phyloP scores from a whole-genome alignment of 495 filamentous ascomycete species.

The Penicillium ucsense region DNA sequence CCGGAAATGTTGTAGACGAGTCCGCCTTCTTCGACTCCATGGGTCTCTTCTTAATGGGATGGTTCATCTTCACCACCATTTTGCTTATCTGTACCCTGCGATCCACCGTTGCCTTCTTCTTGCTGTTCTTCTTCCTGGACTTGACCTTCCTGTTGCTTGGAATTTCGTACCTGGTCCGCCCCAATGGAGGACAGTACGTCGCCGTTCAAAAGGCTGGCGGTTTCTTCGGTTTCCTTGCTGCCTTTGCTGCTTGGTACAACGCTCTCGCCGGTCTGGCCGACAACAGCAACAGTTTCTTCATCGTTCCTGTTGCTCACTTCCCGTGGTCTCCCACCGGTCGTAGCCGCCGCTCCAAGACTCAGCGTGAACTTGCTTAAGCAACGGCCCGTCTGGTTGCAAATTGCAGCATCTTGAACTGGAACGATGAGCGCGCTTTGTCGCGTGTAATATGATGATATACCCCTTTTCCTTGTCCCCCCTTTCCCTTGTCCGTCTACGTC shows the following conservation, averaged over 20 bases:
- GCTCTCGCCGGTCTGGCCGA: slow-evolving; percentile 92
- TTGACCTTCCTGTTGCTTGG: slow-evolving; percentile 84
- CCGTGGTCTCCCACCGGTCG: slow-evolving; percentile 89
- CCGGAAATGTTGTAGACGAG: background rate
- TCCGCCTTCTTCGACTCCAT: slow-evolving; percentile 55
- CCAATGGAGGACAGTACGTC: slow-evolving; percentile 28
- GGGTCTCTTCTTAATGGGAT: slow-evolving; percentile 81
- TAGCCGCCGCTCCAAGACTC: slow-evolving; percentile 41
- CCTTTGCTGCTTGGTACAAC: slow-evolving; percentile 95
- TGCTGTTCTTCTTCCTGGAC: slow-evolving; percentile 89
- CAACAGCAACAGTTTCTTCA: slow-evolving; percentile 84
- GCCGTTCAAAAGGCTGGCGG: slow-evolving; percentile 69
- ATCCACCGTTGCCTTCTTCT: slow-evolving; percentile 93
- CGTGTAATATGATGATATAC: slow-evolving; percentile 28
- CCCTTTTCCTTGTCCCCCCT: slow-evolving; percentile 21
- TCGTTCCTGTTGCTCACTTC: slow-evolving; percentile 91
- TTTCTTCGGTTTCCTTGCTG: slow-evolving; percentile 77
- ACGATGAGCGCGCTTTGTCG: slow-evolving; percentile 3
- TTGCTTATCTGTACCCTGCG: slow-evolving; percentile 81
- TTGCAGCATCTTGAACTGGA: background rate
- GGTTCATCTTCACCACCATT: slow-evolving; percentile 97
- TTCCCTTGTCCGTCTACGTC: no score
- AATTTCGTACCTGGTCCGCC: slow-evolving; percentile 54
- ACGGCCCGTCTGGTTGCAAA: background rate
- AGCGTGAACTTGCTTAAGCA: slow-evolving; percentile 29